Evolutionary conservation across 805 yeast genomes (phyloP).

Genomic region (Yarrowia bubula): DNA sequence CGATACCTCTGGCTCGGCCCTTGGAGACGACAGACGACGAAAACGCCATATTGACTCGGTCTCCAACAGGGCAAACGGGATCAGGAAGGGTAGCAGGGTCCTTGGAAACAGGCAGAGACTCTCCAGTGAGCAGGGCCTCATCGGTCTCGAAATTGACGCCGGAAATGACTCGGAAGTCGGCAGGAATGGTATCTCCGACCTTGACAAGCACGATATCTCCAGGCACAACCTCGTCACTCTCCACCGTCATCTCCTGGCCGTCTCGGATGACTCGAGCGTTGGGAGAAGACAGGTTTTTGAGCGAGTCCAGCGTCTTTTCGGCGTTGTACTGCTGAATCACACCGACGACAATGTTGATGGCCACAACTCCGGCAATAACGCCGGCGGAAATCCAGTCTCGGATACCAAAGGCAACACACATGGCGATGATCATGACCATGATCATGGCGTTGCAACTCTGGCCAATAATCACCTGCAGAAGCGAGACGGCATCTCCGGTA

Average conservation of each 20-base stretch:
- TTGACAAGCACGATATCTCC: conserved; percentile 64
- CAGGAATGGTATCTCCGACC: conserved; percentile 79
- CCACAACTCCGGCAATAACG: conserved; percentile 67
- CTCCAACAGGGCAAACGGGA: conserved; percentile 58
- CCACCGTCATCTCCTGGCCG: conserved; percentile 54
- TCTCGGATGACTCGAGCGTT: conserved; percentile 65
- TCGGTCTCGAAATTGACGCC: conserved; percentile 67
- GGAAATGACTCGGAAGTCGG: conserved; percentile 61
- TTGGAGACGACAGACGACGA: conserved; percentile 68
- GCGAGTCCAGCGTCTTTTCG: conserved; percentile 75
- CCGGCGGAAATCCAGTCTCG: conserved; percentile 82
- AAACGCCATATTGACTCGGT: conserved; percentile 67
- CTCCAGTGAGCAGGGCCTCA: conserved; percentile 66
- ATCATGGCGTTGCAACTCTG: conserved; percentile 80
- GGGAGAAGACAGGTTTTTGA: conserved; percentile 65
- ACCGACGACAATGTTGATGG: conserved; percentile 64
- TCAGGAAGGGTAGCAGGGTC: conserved; percentile 44
- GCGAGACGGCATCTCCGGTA: conserved; percentile 54
- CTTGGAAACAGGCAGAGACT: conserved; percentile 65
- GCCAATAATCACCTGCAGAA: conserved; percentile 55
- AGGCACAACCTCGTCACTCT: conserved; percentile 66
- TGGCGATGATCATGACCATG: conserved; percentile 63
- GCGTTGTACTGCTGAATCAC: conserved; percentile 70
- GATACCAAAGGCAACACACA: conserved; percentile 71
- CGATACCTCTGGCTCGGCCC: conserved; percentile 73